A percentile compares a stretch with the other conserved stretches of the same genome.
Conservation (phyloP, 495 filamentous ascomycete genomes). For the Penicillium cosmopolitanum region DNA sequence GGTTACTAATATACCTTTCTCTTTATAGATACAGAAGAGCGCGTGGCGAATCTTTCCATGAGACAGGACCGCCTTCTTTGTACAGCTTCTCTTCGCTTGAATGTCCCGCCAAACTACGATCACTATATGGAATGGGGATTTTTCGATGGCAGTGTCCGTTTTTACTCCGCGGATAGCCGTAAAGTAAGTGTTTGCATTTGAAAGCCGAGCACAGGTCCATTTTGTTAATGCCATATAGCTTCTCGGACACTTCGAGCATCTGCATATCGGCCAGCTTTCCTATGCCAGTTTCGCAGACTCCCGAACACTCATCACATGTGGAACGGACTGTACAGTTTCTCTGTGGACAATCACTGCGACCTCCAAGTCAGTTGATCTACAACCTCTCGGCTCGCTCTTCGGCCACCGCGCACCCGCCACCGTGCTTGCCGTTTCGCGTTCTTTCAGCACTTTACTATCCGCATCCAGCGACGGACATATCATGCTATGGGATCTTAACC, state of each 20-base stretch:
- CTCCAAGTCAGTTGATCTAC: constrained; percentile 73
- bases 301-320: constrained; percentile 85
- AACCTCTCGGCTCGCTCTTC: constrained; percentile 80
- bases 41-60: constrained; percentile 78
- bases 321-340: constrained; percentile 87
- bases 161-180: constrained; percentile 78
- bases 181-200: constrained; percentile 46
- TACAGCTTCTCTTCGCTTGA: constrained; percentile 78
- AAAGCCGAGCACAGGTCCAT: neutral
- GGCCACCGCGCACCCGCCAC: constrained; percentile 84
- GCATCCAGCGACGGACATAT: constrained; percentile 79
- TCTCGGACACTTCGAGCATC: constrained; percentile 86
- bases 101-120: constrained; percentile 85
- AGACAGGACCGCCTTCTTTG: constrained; percentile 85
- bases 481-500: constrained; percentile 92
- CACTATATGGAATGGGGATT: constrained; percentile 97
- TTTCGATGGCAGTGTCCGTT: constrained; percentile 87
- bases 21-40: constrained; percentile 69
- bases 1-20: neutral
- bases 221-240: constrained; percentile 37
- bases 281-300: constrained; percentile 84
- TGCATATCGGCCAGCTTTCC: constrained; percentile 86
- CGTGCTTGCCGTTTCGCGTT: constrained; percentile 78
- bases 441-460: constrained; percentile 84
- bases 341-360: constrained; percentile 72